phyloP scores from a whole-genome alignment of 768 basidiomycete species.

The Psilocybe sp. region DNA sequence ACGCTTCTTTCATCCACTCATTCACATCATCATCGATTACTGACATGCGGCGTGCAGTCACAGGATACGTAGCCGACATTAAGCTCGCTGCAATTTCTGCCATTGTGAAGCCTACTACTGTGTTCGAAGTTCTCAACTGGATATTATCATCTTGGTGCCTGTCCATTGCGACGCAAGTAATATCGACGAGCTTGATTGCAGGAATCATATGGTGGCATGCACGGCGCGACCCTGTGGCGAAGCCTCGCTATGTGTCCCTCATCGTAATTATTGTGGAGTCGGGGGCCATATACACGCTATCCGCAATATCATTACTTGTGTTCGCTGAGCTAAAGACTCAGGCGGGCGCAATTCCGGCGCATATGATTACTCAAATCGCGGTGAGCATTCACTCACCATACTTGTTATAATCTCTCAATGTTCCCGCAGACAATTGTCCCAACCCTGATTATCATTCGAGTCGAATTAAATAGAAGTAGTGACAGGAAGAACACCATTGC shows the following conservation, averaged over 20 bases:
- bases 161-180: constrained; percentile 4
- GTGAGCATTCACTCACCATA: too few relatives aligned
- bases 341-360: too few relatives aligned
- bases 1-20: not conserved
- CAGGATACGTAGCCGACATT: not conserved
- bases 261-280: too few relatives aligned
- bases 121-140: not conserved
- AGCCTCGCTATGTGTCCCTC: constrained; percentile 7
- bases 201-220: constrained; percentile 10
- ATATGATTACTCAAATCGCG: too few relatives aligned
- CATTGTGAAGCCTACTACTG: not conserved
- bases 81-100: not conserved
- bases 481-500: too few relatives aligned
- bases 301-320: too few relatives aligned
- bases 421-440: too few relatives aligned
- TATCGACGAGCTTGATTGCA: not conserved
- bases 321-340: too few relatives aligned
- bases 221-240: constrained; percentile 1
- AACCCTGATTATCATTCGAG: too few relatives aligned
- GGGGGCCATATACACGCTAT: too few relatives aligned
- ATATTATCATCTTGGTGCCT: constrained; percentile 3
- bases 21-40: not conserved
- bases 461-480: too few relatives aligned
- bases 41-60: not conserved
- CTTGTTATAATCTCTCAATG: too few relatives aligned